Percentiles rank a stretch among this genome's conserved stretches.
Conservation (phyloP, 495 filamentous ascomycete species). For the Pseudomonodictys pantanalensis region DNA sequence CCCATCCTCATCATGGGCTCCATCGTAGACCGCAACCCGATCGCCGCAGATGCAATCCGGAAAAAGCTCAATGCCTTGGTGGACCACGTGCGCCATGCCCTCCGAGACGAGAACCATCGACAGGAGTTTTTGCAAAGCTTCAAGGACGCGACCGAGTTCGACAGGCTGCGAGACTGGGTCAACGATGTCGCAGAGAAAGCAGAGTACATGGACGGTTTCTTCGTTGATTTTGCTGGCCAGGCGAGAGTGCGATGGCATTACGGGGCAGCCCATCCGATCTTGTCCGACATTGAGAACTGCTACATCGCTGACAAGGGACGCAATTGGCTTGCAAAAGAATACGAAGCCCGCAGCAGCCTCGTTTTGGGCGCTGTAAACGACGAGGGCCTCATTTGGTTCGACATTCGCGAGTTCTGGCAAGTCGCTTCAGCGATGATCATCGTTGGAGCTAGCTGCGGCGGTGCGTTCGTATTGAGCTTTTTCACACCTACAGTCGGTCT, state of each 20-base stretch:
- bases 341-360: conserved; percentile 39
- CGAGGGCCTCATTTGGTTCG: conserved; percentile 44
- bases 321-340: conserved; percentile 41
- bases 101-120: too few species aligned
- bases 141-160: too few species aligned
- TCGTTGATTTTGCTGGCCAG: conserved; percentile 48
- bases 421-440: conserved; percentile 38
- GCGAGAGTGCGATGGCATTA: too few species aligned
- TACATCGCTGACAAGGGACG: conserved; percentile 41
- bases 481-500: conserved; percentile 51
- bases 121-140: conserved; percentile 26
- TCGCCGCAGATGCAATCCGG: background rate
- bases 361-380: conserved; percentile 37
- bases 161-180: too few species aligned
- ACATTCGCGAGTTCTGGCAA: conserved; percentile 47
- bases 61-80: conserved; percentile 17
- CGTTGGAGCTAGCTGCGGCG: conserved; percentile 37
- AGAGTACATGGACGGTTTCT: too few species aligned
- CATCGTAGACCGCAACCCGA: conserved; percentile 4
- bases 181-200: too few species aligned
- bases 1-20: conserved; percentile 1
- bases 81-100: too few species aligned
- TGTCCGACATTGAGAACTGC: too few species aligned
- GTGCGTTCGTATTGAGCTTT: conserved; percentile 47
- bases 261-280: too few species aligned